Evolutionary conservation across 164 flowering plant species (phyloP).

Genomic region (Warburgia ugandensis): DNA sequence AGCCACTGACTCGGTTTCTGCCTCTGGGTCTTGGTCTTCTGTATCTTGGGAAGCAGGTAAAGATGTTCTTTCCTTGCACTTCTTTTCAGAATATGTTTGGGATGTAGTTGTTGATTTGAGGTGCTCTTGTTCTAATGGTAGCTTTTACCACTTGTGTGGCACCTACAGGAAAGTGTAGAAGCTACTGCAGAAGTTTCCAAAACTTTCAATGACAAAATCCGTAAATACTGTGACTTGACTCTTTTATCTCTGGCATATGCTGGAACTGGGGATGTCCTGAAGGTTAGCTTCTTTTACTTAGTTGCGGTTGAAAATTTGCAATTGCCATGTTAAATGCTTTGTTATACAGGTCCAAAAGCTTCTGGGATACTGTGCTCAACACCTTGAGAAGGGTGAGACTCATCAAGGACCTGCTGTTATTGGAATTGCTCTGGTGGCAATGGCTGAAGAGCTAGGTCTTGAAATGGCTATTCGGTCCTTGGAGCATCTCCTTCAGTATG

Average conservation of each 20-base stretch:
- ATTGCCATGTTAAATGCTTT: neutral
- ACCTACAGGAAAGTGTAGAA: constrained; percentile 91
- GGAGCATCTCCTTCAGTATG: constrained; percentile 91
- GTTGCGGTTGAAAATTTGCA: neutral
- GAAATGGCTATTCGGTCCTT: constrained; percentile 98
- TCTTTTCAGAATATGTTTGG: neutral
- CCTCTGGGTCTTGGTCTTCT: constrained; percentile 93
- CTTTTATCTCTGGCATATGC: constrained; percentile 96
- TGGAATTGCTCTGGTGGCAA: constrained; percentile 97
- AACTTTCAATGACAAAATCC: constrained; percentile 82
- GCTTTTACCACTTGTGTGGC: neutral
- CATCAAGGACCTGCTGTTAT: constrained; percentile 99
- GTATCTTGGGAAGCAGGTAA: constrained; percentile 98
- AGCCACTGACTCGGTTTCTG: constrained; percentile 71
- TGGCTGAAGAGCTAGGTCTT: constrained; percentile 96
- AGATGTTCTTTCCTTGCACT: neutral
- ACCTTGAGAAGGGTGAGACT: constrained; percentile 86
- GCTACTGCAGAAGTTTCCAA: constrained; percentile 96
- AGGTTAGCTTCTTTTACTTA: constrained; percentile 36
- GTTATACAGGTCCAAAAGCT: constrained; percentile 77
- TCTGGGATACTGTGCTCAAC: constrained; percentile 88
- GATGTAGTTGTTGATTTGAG: neutral
- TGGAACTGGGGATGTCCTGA: constrained; percentile 96
- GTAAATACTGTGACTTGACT: constrained; percentile 89
- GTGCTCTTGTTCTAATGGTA: neutral